These are phyloP conservation scores for Colletotrichum chrysophilum DNA, from an alignment of 2,329 filamentous ascomycete genomes.

Conservation along the genomic window DNA sequence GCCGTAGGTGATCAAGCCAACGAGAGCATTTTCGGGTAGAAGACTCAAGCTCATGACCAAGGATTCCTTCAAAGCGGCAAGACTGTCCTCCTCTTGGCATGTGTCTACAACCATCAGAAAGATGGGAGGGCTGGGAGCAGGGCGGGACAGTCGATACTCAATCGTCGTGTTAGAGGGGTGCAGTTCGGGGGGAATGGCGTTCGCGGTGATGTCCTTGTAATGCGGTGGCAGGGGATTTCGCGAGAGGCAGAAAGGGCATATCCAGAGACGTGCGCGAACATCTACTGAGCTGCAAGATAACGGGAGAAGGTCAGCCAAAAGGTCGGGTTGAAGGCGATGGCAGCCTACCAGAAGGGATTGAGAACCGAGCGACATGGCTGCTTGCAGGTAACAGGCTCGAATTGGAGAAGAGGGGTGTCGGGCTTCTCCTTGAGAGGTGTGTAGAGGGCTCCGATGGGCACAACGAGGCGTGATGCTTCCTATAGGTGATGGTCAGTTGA, in stretches of 20 bases:
- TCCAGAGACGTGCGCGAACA: constrained; percentile 83
- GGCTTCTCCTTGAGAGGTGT: constrained; percentile 95
- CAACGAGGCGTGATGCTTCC: constrained; percentile 94
- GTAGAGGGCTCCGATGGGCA: constrained; percentile 95
- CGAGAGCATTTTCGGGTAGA: constrained; percentile 80
- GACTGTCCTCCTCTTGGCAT: constrained; percentile 86
- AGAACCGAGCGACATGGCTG: constrained; percentile 92
- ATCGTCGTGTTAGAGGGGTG: constrained; percentile 87
- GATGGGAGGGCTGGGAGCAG: constrained; percentile 84
- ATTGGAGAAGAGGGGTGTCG: constrained; percentile 86
- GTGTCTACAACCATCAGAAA: constrained; percentile 89
- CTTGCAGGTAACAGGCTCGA: constrained; percentile 97
- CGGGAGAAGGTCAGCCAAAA: constrained; percentile 23
- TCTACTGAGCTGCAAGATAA: constrained; percentile 71
- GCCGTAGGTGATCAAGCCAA: constrained; percentile 85
- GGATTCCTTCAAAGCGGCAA: constrained; percentile 83
- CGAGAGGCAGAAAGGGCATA: constrained; percentile 87
- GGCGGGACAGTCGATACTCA: constrained; percentile 79
- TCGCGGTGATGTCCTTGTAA: constrained; percentile 88
- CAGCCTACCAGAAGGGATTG: constrained; percentile 90
- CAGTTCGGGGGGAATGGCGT: constrained; percentile 82
- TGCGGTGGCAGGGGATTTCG: constrained; percentile 83
- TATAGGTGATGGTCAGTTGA: constrained; percentile 36
- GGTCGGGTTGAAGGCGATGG: neutral
- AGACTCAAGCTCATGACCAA: constrained; percentile 86